Base-by-base conservation (phyloP, 2,329 filamentous ascomycete species). In the Phialocephala sp. region DNA sequence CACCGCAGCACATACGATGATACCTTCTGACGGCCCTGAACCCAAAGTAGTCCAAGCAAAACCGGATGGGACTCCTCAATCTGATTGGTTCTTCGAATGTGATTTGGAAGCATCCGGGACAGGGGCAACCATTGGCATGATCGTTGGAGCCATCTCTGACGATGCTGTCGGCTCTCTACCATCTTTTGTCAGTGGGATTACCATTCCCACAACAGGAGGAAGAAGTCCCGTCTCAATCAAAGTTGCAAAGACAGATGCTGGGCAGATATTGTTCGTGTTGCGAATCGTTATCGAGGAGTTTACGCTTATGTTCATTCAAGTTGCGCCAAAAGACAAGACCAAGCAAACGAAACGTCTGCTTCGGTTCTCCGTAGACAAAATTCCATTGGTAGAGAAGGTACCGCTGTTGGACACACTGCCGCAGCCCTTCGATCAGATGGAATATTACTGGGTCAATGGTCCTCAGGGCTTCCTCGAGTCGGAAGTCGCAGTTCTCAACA, bases 141-240 rank as follows among this genome's bases (percentile, higher is more conserved):
- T 59, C 41, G 57, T 41, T 15, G 37, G 22, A n/a, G 37, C 57
- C 9, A 59, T 59, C 41, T 37, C 41, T 18, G 41, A 41, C 57
- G 57, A 59, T 20, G 37, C 57, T 45, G 20, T 24, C n/a, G 41
- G 41, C 22, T 20, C 36, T 59, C 37, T 59, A 18, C 57, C 57
- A 8, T 27, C 57, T 15, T 59, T 59, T 35, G 57, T 59, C 37
- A 27, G 57, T 41, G 57, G 41, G 11, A 59, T 59, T 20, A 41
- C 39, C 4, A 27, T 59, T 27, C 57, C 37, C 9, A 37, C 57
- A 18, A 18, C 57, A 2, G 37, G n/a, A 18, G 57, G 41, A n/a
- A 47, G 57, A 14, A 41, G 37, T 59, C 57, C 39, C 20, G 27
- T 47, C 41, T 37, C 57, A n/a, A 43, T 32, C 37, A 59, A n/a